Evolutionary conservation across 192 early-diverging fungal genomes (phyloP), one percentile per base, ranked within the genome.

Genomic region (Diversispora epigaea): DNA sequence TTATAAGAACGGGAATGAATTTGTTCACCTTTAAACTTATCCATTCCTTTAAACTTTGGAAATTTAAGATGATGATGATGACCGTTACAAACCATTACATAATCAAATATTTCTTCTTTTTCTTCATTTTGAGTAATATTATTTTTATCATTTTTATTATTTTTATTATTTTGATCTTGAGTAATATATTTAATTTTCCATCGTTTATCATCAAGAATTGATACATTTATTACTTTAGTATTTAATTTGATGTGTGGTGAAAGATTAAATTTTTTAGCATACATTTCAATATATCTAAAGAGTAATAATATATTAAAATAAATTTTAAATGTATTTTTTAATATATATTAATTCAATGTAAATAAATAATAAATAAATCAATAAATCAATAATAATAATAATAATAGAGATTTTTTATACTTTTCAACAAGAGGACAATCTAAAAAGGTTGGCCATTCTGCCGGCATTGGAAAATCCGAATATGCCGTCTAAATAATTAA

Each of bases 21-120:
- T 62, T 86, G 81, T 14, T 77, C 55, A 1, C 89, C 89, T 22
- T 76, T 78, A 71, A 82, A 89, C 6, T 71, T 73, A 2, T 85
- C 77, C 81, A 86, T 84, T 39, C 87, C 87, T 12, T 70, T 60
- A 67, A 85, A 87, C 8, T 86, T 80, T 21, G 87, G 89, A 22
- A 86, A 78, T 17, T 84, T 71, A 12, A 84, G 85, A 45, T 80
- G 79, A 77, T 81, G 81, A 71, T 90, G 87, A 67, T 89, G 89
- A 19, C 87, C 87, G 9, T 86, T 84, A 39, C 84, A 86, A 47
- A 90, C 83, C 78, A 90, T 87, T 0, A 90, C 84, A 80, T 84
- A 86, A 69, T 88, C 84, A 81, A 90, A 90, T 8, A 79, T 77
- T 63, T 89, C 86, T 55, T 80, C 80, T 43, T 82, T 69, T 61